A percentile compares a stretch with the other conserved stretches of the same genome.
phyloP scores from a whole-genome alignment of 768 basidiomycete genomes.

The Kwoniella newhampshirensis region DNA sequence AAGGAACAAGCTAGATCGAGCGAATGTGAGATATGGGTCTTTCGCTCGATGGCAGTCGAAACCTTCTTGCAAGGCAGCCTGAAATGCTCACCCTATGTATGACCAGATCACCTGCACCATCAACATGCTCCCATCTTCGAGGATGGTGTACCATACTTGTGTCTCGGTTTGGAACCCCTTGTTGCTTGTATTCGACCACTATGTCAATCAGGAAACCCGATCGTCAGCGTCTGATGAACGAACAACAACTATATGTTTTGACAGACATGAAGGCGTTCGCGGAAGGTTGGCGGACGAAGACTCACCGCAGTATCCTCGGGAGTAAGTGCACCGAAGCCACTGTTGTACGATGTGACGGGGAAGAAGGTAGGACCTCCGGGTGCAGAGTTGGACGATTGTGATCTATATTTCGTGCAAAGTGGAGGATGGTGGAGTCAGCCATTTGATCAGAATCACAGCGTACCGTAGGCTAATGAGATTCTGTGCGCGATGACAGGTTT shows the following conservation, averaged over 20 bases:
- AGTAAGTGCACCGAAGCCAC: slow-evolving; percentile 40
- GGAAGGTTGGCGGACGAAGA: slow-evolving; percentile 53
- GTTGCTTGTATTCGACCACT: slow-evolving; percentile 71
- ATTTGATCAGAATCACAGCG: neutral
- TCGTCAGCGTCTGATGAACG: slow-evolving; percentile 51
- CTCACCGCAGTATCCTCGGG: slow-evolving; percentile 51
- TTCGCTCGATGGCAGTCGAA: slow-evolving; percentile 11
- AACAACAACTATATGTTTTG: slow-evolving; percentile 59
- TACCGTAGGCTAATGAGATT: neutral
- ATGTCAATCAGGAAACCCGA: neutral
- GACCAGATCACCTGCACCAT: slow-evolving; percentile 88
- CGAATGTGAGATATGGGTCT: slow-evolving; percentile 7
- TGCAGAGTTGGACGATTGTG: slow-evolving; percentile 15
- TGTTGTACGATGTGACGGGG: slow-evolving; percentile 64
- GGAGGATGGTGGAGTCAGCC: neutral
- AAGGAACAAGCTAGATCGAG: slow-evolving; percentile 59
- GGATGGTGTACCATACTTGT: slow-evolving; percentile 77
- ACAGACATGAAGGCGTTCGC: neutral
- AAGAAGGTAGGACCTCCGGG: slow-evolving; percentile 65
- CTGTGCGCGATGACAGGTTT: neutral
- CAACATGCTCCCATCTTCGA: slow-evolving; percentile 73
- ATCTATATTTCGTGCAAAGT: slow-evolving; percentile 13
- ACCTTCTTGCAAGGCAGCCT: too few species aligned
- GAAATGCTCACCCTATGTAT: slow-evolving; percentile 81
- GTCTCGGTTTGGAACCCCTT: slow-evolving; percentile 86